Evolutionary conservation across 1,139 yeast species (phyloP).

Genomic region (Cylindricascospora bacillispora): DNA sequence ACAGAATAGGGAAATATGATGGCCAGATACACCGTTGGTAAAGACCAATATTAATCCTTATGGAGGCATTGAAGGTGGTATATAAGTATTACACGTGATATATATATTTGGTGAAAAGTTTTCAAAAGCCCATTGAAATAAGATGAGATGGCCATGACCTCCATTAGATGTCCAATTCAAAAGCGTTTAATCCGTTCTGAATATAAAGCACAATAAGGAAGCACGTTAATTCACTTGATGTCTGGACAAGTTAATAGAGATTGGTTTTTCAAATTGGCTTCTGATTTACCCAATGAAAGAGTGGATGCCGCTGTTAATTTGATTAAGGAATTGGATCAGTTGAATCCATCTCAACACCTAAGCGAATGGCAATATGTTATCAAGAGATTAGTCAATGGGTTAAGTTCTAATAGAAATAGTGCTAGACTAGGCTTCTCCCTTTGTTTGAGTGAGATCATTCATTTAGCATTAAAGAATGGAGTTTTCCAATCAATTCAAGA

Average conservation of each 20-base stretch:
- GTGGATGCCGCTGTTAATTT: slow-evolving; percentile 58
- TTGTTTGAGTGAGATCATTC: slow-evolving; percentile 66
- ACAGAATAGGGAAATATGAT: too few relatives aligned
- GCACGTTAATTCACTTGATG: too few relatives aligned
- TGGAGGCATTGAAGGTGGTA: too few relatives aligned
- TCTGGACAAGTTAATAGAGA: slow-evolving; percentile 60
- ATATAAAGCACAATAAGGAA: too few relatives aligned
- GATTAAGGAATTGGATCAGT: slow-evolving; percentile 36
- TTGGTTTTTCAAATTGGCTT: slow-evolving; percentile 64
- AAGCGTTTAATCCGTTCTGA: too few relatives aligned
- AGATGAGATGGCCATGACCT: too few relatives aligned
- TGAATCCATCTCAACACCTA: slow-evolving; percentile 31
- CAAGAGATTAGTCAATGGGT: slow-evolving; percentile 64
- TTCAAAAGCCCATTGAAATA: too few relatives aligned
- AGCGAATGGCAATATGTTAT: slow-evolving; percentile 85
- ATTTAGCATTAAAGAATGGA: slow-evolving; percentile 29
- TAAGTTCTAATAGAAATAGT: slow-evolving; percentile 68
- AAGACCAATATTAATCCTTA: too few relatives aligned
- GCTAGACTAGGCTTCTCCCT: slow-evolving; percentile 83
- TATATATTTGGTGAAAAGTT: too few relatives aligned
- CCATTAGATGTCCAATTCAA: too few relatives aligned
- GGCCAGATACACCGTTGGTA: too few relatives aligned
- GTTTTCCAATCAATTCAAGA: slow-evolving; percentile 12
- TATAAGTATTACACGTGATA: too few relatives aligned
- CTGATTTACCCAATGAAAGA: slow-evolving; percentile 64